phyloP scores from a whole-genome alignment of 75 land plant genomes.

The Cunninghamia lanceolata region DNA sequence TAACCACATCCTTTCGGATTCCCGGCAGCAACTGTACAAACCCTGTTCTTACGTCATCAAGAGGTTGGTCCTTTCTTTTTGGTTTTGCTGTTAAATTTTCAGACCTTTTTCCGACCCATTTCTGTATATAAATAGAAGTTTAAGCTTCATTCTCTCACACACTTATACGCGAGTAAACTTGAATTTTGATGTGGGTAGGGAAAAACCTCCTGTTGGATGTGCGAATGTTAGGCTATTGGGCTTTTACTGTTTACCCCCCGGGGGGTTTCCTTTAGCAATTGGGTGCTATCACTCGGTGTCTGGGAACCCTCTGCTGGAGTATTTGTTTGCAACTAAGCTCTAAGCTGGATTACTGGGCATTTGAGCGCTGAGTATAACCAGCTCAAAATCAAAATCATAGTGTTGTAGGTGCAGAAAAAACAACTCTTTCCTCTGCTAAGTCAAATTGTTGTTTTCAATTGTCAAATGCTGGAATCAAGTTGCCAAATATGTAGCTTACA shows the following conservation, averaged over 20 bases:
- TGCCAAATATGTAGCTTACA: not conserved
- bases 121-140: not conserved
- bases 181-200: not conserved
- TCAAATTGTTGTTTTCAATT: not conserved
- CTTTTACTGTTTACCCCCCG: not conserved
- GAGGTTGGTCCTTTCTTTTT: conserved; percentile 33
- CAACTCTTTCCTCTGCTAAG: no score
- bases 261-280: not conserved
- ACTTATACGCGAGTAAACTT: not conserved
- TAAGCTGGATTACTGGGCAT: not conserved
- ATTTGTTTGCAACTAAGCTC: not conserved
- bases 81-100: conserved; percentile 3
- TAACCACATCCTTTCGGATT: conserved; percentile 66
- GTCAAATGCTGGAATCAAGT: not conserved
- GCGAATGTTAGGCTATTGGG: not conserved
- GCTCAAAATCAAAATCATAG: not conserved
- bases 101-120: not conserved
- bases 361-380: not conserved
- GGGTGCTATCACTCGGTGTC: not conserved
- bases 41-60: conserved; percentile 57
- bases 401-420: not conserved
- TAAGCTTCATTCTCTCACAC: not conserved
- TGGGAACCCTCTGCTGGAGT: not conserved
- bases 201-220: not conserved
- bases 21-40: conserved; percentile 76